A percentile compares a stretch with the other conserved stretches of the same genome.
Evolutionary conservation across 345 rosid species (phyloP).

Genomic region (Luvunga scandens): DNA sequence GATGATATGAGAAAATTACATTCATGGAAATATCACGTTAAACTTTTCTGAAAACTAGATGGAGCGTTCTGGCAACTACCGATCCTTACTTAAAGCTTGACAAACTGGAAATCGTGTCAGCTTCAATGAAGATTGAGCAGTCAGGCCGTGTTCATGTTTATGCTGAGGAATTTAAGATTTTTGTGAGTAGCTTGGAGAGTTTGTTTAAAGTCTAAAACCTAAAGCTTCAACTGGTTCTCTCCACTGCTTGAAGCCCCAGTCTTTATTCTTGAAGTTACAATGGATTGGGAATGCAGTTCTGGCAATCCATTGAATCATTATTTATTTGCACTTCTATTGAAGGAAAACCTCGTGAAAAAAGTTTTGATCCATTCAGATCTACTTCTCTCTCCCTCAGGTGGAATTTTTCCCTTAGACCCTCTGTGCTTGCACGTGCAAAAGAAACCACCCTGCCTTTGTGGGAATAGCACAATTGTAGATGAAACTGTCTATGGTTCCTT

Average conservation of each 20-base stretch:
- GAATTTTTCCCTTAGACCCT: constrained; percentile 82
- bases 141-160: constrained; percentile 77
- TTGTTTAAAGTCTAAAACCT: constrained; percentile 59
- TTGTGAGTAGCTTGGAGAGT: constrained; percentile 86
- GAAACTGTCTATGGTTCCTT: constrained; percentile 34
- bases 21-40: constrained; percentile 75
- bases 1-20: constrained; percentile 97
- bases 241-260: constrained; percentile 72
- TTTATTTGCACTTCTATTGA: constrained; percentile 78
- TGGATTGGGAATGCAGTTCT: constrained; percentile 96
- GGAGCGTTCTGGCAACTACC: constrained; percentile 79
- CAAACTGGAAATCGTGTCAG: constrained; percentile 68
- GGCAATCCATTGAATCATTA: constrained; percentile 90
- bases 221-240: constrained; percentile 50
- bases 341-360: constrained; percentile 73
- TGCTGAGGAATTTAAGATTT: constrained; percentile 76
- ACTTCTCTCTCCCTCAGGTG: constrained; percentile 90
- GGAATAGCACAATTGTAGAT: constrained; percentile 29
- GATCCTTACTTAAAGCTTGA: constrained; percentile 97
- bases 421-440: constrained; percentile 28
- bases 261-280: constrained; percentile 77
- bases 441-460: constrained; percentile 37
- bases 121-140: constrained; percentile 82
- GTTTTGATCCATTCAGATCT: constrained; percentile 94
- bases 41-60: constrained; percentile 65